phyloP scores from a whole-genome alignment of 148 eudicot genomes.

The Cornus florida region DNA sequence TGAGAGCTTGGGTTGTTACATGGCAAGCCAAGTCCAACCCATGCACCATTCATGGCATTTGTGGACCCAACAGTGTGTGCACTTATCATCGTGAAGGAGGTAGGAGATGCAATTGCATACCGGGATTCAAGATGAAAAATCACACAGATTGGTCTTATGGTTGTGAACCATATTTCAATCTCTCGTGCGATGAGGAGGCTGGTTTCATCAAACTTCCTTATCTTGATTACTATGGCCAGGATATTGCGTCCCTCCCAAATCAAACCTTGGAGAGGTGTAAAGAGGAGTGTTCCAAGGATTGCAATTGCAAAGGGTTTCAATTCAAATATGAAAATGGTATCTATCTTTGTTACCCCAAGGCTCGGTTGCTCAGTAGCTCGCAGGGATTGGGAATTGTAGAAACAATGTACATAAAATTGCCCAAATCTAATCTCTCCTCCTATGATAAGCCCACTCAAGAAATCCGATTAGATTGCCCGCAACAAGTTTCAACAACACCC shows the following conservation, averaged over 20 bases:
- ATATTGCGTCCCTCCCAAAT: not conserved
- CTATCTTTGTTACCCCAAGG: constrained; percentile 17
- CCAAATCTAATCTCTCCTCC: too few relatives aligned
- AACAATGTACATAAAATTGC: too few relatives aligned
- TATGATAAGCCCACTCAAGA: too few relatives aligned
- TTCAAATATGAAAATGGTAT: not conserved
- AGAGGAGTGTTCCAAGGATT: not conserved
- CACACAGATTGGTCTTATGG: constrained; percentile 11
- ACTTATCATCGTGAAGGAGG: constrained; percentile 11
- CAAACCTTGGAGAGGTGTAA: constrained; percentile 16
- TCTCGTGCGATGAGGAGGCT: not conserved
- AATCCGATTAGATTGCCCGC: too few relatives aligned
- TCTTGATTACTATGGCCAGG: constrained; percentile 14
- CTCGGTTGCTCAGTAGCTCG: too few relatives aligned
- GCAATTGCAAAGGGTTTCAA: constrained; percentile 22
- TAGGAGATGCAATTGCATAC: constrained; percentile 18
- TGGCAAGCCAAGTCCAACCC: not conserved
- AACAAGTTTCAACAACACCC: too few relatives aligned
- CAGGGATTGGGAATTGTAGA: too few relatives aligned
- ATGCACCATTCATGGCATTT: too few relatives aligned
- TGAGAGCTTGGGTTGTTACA: not conserved
- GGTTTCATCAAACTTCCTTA: constrained; percentile 14
- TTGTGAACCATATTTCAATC: constrained; percentile 22
- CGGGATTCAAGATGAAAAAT: constrained; percentile 17
- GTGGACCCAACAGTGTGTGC: constrained; percentile 20